Conservation (phyloP, 2,329 filamentous ascomycete genomes). For the Aspergillus puulaauensis region DNA sequence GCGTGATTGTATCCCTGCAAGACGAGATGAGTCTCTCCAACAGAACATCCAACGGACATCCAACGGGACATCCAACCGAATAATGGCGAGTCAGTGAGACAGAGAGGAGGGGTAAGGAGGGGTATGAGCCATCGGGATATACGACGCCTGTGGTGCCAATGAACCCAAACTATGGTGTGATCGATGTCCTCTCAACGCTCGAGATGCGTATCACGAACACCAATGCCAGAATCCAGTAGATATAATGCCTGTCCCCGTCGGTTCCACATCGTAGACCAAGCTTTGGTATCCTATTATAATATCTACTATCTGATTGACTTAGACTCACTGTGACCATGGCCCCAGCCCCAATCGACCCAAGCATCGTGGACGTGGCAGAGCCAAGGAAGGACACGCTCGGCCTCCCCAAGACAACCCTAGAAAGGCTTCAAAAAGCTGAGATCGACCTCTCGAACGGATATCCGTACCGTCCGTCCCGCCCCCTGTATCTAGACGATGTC, state of each 20-base stretch:
- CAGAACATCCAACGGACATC: not conserved
- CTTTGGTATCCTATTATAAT: not conserved
- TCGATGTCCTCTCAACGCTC: slow-evolving; percentile 10
- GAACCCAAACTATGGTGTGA: slow-evolving; percentile 31
- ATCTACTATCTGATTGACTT: not conserved
- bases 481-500: slow-evolving; percentile 69
- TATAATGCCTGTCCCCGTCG: not conserved
- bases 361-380: slow-evolving; percentile 63
- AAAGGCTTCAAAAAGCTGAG: slow-evolving; percentile 65
- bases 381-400: slow-evolving; percentile 65
- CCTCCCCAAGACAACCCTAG: slow-evolving; percentile 57
- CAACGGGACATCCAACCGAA: slow-evolving; percentile 7
- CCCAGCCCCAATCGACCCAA: slow-evolving; percentile 60
- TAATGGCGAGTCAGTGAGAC: not conserved
- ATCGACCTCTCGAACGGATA: slow-evolving; percentile 70
- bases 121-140: not conserved
- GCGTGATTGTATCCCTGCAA: slow-evolving; percentile 23
- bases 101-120: slow-evolving; percentile 6
- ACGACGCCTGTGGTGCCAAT: slow-evolving; percentile 24
- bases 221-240: not conserved
- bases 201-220: not conserved
- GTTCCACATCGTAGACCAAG: not conserved
- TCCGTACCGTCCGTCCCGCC: slow-evolving; percentile 66
- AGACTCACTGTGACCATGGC: slow-evolving; percentile 42
- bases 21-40: slow-evolving; percentile 18